Evolutionary conservation across 768 basidiomycete genomes (phyloP), one percentile per base, ranked within the genome.

Genomic region (Hirschioporus abietinus): DNA sequence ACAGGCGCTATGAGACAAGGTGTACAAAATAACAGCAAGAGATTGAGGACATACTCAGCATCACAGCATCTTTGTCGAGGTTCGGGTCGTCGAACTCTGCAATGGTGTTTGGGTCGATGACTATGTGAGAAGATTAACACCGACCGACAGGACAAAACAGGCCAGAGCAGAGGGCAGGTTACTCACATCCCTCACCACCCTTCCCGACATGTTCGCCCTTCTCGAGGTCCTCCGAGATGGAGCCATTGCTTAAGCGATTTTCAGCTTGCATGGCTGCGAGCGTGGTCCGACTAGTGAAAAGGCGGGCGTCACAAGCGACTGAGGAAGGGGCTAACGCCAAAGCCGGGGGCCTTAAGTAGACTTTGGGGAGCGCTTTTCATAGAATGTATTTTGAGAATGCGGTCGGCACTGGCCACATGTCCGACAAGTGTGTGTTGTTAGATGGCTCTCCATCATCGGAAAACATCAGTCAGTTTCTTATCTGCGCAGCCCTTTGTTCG

Each of bases 61-160:
- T 58, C 27, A 63, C 79, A 71, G 67, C 66, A 1, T 79, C 78
- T 70, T 76, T 81, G 74, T 82, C 79, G 65, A 83, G 67, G 66
- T 82, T 81, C 23, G 80, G 81, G 70, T 82, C 81, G 64, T 82
- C 80, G 65, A 81, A 81, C 63, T 77, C 71, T 7, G 81, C 70
- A 35, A 73, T 57, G 30, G 60, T 35, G 6, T 68, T 61, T 8
- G n/a, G 36, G 17, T 61, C 59, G 9, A 30, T 23, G 26, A 17
- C 25, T 35, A 25, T 24, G 60, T n/a, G n/a, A 23, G 60, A 25
- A 25, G 60, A 3, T 25, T 34, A 61, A 10, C 25, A 58, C 3
- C 27, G 57, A 60, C 23, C 30, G 8, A 2, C 30, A 30, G 8
- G 30, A 30, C 30, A 30, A 8, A 17, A 26, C 15, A 15, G 65